Evolutionary conservation across 148 eudicot genomes (phyloP).

Genomic region (Bassia scoparia): DNA sequence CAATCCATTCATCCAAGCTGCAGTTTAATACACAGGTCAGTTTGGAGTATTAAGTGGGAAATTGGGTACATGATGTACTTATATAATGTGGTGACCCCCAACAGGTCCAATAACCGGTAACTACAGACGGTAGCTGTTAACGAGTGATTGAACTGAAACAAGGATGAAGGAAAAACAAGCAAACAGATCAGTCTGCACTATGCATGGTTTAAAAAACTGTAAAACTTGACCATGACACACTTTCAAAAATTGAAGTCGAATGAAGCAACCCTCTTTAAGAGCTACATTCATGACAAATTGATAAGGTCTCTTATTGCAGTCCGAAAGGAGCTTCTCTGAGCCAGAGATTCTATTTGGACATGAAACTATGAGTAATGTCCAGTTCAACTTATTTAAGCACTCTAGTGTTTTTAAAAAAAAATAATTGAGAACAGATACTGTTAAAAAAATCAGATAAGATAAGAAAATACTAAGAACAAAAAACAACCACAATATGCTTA

Average conservation of each 20-base stretch:
- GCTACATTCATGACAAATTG: not conserved
- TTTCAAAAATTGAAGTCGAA: not conserved
- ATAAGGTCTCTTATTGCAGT: not conserved
- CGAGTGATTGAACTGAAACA: not conserved
- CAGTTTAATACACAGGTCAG: conserved; percentile 13
- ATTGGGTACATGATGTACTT: too few species aligned
- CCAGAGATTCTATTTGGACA: not conserved
- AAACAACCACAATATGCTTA: too few species aligned
- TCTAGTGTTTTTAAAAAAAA: too few species aligned
- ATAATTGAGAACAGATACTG: too few species aligned
- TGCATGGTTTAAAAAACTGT: not conserved
- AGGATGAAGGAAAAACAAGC: not conserved
- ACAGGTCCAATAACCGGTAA: not conserved
- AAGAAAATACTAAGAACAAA: too few species aligned
- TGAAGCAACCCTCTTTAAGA: not conserved
- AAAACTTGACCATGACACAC: not conserved
- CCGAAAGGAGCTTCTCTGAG: not conserved
- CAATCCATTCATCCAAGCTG: conserved; percentile 98
- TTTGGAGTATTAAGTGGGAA: not conserved
- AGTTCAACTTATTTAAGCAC: too few species aligned
- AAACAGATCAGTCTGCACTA: not conserved
- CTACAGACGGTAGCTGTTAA: not conserved
- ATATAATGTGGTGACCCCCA: too few species aligned
- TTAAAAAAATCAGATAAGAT: too few species aligned
- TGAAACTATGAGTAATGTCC: too few species aligned